phyloP scores from a whole-genome alignment of 2,329 filamentous ascomycete species.

The Aspergillus uvarum region DNA sequence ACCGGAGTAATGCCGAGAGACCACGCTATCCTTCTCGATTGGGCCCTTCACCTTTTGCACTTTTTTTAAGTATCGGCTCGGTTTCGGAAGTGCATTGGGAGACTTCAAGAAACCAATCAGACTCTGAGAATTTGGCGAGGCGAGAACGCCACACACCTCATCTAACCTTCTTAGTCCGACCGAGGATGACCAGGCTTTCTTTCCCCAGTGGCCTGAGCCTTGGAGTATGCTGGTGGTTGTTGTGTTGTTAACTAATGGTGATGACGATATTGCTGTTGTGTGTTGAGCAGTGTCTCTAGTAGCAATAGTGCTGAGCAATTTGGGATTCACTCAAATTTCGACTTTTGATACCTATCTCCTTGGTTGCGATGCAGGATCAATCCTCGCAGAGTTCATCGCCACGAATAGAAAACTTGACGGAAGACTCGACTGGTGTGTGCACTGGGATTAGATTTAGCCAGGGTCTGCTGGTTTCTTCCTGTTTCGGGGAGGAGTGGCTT shows the following conservation, averaged over 20 bases:
- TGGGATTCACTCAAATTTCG: not conserved
- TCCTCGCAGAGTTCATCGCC: not conserved
- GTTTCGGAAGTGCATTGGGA: constrained; percentile 2
- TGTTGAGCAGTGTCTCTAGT: not conserved
- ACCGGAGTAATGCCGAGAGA: constrained; percentile 24
- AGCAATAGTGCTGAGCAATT: not conserved
- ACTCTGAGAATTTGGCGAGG: not conserved
- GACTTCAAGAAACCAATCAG: constrained; percentile 7
- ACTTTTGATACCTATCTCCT: not conserved
- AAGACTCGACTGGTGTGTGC: not conserved
- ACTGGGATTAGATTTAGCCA: not conserved
- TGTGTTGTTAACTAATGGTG: not conserved
- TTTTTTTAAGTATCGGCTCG: constrained; percentile 10
- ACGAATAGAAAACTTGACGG: not conserved
- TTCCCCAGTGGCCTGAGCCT: not conserved
- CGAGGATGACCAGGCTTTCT: not conserved
- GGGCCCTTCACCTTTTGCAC: not conserved
- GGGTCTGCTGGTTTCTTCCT: not conserved
- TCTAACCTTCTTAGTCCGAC: constrained; percentile 1
- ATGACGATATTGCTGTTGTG: not conserved
- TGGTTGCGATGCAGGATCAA: not conserved
- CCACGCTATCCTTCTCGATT: constrained; percentile 3
- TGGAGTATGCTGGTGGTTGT: not conserved
- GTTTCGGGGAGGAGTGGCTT: not conserved
- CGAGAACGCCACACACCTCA: constrained; percentile 11